Evolutionary conservation across 2,329 filamentous ascomycete species (phyloP).

Genomic region (Nothopassalora personata): DNA sequence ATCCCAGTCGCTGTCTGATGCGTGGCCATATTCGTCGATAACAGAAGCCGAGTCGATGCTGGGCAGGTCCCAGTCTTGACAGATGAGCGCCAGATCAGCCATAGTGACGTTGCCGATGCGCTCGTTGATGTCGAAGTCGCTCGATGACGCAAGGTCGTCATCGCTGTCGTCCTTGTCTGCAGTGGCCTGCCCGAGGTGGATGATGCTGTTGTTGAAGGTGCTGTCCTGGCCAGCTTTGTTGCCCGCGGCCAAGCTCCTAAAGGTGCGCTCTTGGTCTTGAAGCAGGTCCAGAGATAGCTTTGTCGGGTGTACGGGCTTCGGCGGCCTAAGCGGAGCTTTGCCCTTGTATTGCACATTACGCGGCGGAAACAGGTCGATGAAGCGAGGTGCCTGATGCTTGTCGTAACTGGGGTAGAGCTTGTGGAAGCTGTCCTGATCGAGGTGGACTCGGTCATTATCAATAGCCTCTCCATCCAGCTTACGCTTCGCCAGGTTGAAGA

Average conservation of each 20-base stretch:
- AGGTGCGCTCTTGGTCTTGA: constrained; percentile 78
- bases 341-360: constrained; percentile 73
- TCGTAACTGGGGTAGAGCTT: constrained; percentile 78
- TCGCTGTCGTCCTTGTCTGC: constrained; percentile 47
- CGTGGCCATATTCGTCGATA: constrained; percentile 30
- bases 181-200: constrained; percentile 51
- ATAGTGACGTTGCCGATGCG: constrained; percentile 69
- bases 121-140: constrained; percentile 55
- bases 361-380: constrained; percentile 75
- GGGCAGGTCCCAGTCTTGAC: constrained; percentile 74
- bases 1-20: constrained; percentile 33
- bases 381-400: constrained; percentile 67
- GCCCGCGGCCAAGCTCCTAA: constrained; percentile 61
- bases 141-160: constrained; percentile 46
- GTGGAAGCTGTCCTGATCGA: constrained; percentile 68
- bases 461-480: constrained; percentile 24
- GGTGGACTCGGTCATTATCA: constrained; percentile 44
- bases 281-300: constrained; percentile 86
- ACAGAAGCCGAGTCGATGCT: constrained; percentile 45
- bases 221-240: constrained; percentile 41
- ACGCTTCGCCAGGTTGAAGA: constrained; percentile 28
- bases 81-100: constrained; percentile 77
- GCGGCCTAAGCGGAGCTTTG: constrained; percentile 72
- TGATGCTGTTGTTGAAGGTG: constrained; percentile 35
- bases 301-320: constrained; percentile 75